Evolutionary conservation across 805 yeast species (phyloP), one percentile per base, ranked within the genome.

Genomic region (Saccharomycopsis microspora): DNA sequence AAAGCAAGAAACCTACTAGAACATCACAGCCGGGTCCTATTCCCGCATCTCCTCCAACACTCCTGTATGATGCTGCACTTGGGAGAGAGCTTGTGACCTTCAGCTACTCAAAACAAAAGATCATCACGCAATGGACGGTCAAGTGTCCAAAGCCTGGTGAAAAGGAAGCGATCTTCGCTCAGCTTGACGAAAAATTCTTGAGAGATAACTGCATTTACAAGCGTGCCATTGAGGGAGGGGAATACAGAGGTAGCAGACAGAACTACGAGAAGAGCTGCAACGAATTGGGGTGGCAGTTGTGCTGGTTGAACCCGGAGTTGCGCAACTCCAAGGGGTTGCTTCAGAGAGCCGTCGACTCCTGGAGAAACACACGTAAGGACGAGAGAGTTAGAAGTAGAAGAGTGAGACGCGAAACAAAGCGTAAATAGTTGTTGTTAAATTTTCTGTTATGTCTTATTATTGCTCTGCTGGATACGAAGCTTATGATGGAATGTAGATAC

Each of bases 321-420:
- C 63, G 69, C 30, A 59, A 59, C 42, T 67, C 68, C 32, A 61
- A 75, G 31, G 78, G 78, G 1, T 57, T 74, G 10, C 64, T 71
- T 10, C 78, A 73, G 54, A 61, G 77, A 32, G 77, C 78, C 1
- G 78, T 73, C 10, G 78, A 72, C 50, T 61, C 69, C 5, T 74
- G 75, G 75, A 62, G 78, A 53, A 73, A 73, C 56, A 66, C 75
- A 4, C 62, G 72, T 52, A 56, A 60, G 5, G 72, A 72, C 46
- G 63, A 64, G 11, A 58, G 62, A 3, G 57, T 64, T 42, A 60
- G 74, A 44, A 63, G 69, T n/a, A 65, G 77, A 41, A 60, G 76
- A 39, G 74, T 71, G 7, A 58, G 71, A 46, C 58, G 63, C 43
- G 48, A 49, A 44, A 40, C 19, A 29, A 48, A 48, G 33, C 19